Evolutionary conservation across 345 rosid genomes (phyloP), one percentile per base, ranked within the genome.

Genomic region (Sonneratia caseolaris): DNA sequence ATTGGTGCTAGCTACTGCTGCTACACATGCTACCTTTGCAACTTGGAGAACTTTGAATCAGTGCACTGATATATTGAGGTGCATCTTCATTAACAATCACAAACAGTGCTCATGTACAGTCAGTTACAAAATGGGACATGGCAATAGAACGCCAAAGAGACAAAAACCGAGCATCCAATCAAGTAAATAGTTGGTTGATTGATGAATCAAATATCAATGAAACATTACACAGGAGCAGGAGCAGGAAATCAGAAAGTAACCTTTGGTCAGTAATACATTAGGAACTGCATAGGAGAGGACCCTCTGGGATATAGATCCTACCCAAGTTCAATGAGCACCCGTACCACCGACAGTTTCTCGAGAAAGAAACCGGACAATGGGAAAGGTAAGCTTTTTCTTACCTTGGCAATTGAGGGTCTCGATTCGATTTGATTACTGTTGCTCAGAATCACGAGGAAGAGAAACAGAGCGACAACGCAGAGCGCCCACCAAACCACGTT

Each of bases 401-500:
- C 97, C 93, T 79, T 86, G 37, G 76, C 69, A 68, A 75, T 67
- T 59, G 86, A 57, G 45, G 86, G 85, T 72, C 81, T 81, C 62
- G 93, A 82, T 80, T 91, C 92, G 75, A 86, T 84, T 37, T 82
- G 86, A 74, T 83, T 89, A 70, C 82, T 82, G 69, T 88, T 78
- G 73, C 85, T 76, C 48, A 89, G 77, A 57, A 93, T 81, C 77
- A 93, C 85, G 35, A 91, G 72, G 79, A 93, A 68, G 7, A 87
- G 84, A 15, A 78, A 55, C 45, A 71, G 45, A 4, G 13, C 64
- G 36, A 61, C 37, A 70, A 48, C 90, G 71, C 79, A 86, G 47
- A 87, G 73, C 10, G 88, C 74, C 89, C 86, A 85, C 96, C 97
- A 89, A 16, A 88, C 87, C 57, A 81, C 86, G 77, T 81, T 88